Evolutionary conservation across 441 rosid genomes (phyloP).

Genomic region (Croton laevigatus): DNA sequence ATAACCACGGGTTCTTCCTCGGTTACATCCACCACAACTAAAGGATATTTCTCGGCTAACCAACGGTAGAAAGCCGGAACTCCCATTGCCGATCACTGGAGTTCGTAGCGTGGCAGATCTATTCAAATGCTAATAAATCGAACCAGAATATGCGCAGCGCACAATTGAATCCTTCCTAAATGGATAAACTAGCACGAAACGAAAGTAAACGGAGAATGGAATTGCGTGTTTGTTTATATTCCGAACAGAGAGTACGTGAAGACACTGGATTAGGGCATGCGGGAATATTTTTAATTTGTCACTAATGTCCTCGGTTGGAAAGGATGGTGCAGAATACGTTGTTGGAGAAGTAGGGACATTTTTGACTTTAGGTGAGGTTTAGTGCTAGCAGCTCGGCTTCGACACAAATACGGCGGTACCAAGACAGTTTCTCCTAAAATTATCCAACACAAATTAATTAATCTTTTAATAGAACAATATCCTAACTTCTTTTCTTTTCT

Average conservation of each 20-base stretch:
- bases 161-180: too few species aligned
- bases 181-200: too few species aligned
- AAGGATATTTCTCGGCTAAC: slow-evolving; percentile 85
- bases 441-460: too few species aligned
- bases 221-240: background rate
- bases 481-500: too few species aligned
- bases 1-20: slow-evolving; percentile 79
- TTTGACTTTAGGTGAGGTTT: background rate
- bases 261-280: background rate
- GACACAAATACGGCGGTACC: too few species aligned
- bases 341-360: background rate
- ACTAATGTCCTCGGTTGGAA: background rate
- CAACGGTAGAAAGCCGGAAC: slow-evolving; percentile 88
- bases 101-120: slow-evolving; percentile 12
- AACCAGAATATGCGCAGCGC: background rate
- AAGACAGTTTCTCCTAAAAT: too few species aligned
- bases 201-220: background rate
- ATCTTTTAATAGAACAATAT: too few species aligned
- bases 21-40: slow-evolving; percentile 61
- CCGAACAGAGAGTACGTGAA: background rate
- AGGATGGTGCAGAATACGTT: background rate
- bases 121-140: background rate
- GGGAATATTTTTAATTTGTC: background rate
- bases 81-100: slow-evolving; percentile 46
- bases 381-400: background rate